These are phyloP conservation scores for Coniella vitis DNA, from an alignment of 2,329 filamentous ascomycete genomes.

Conservation along the genomic window DNA sequence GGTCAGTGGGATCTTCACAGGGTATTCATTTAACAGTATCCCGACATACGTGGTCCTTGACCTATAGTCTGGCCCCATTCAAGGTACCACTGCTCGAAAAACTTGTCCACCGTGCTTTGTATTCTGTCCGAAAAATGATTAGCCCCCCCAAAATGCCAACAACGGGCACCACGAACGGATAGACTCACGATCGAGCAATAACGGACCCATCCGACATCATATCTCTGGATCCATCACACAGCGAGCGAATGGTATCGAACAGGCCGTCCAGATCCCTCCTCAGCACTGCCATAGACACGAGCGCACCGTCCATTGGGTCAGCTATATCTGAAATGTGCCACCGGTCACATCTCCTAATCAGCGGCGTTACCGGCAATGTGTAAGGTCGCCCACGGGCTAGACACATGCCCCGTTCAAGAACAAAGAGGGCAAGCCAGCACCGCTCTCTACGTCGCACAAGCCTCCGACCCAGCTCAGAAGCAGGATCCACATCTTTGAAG, in stretches of 20 bases:
- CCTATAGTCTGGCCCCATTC: conserved; percentile 55
- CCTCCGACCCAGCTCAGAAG: conserved; percentile 52
- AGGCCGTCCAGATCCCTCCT: conserved; percentile 56
- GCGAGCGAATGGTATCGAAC: conserved; percentile 48
- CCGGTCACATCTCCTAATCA: conserved; percentile 60
- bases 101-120: conserved; percentile 55
- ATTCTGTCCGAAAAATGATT: conserved; percentile 30
- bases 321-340: conserved; percentile 61
- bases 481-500: conserved; percentile 55
- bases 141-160: no score
- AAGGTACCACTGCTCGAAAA: conserved; percentile 59
- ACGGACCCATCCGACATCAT: conserved; percentile 42
- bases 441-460: conserved; percentile 60
- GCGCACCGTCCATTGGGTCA: conserved; percentile 61
- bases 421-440: conserved; percentile 65
- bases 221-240: conserved; percentile 52
- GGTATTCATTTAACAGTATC: not conserved
- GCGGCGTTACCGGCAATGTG: conserved; percentile 58
- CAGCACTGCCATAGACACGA: conserved; percentile 65
- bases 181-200: conserved; percentile 45
- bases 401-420: conserved; percentile 67
- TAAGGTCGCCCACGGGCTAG: conserved; percentile 63
- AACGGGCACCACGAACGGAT: no score
- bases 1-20: not conserved
- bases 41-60: conserved; percentile 39